These are phyloP conservation scores for Scytalidium sp. DNA, from an alignment of 2,329 filamentous ascomycete genomes.

Conservation along the genomic window DNA sequence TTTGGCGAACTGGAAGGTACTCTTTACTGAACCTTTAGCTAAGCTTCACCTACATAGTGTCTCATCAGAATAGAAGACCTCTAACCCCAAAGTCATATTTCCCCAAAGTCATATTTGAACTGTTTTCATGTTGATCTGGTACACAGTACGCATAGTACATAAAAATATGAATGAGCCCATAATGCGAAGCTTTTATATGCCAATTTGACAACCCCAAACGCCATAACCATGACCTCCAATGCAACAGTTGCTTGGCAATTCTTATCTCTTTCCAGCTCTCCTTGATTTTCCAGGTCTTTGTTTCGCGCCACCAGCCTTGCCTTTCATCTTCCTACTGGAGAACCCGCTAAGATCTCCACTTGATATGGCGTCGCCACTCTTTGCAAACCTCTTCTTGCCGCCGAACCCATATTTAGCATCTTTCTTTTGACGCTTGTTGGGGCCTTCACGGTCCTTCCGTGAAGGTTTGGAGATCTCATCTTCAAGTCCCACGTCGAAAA, in stretches of 20 bases:
- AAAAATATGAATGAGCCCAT: background rate
- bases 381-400: slow-evolving; percentile 87
- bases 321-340: slow-evolving; percentile 84
- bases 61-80: background rate
- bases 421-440: slow-evolving; percentile 88
- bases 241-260: background rate
- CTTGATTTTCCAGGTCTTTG: slow-evolving; percentile 47
- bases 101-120: background rate
- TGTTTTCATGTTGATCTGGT: background rate
- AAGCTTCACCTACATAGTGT: too few species aligned
- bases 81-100: background rate
- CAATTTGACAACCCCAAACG: background rate
- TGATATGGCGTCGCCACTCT: slow-evolving; percentile 86
- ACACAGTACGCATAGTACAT: background rate
- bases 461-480: slow-evolving; percentile 37
- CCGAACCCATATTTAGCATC: slow-evolving; percentile 93
- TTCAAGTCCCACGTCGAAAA: slow-evolving; percentile 90
- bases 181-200: background rate
- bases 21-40: too few species aligned
- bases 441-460: slow-evolving; percentile 36
- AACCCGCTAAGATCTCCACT: slow-evolving; percentile 79
- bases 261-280: slow-evolving; percentile 27
- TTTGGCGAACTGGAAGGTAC: too few species aligned
- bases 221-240: background rate
- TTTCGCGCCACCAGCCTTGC: slow-evolving; percentile 25